Evolutionary conservation across 192 early-diverging fungal genomes (phyloP).

Genomic region (Entomortierella lignicola): DNA sequence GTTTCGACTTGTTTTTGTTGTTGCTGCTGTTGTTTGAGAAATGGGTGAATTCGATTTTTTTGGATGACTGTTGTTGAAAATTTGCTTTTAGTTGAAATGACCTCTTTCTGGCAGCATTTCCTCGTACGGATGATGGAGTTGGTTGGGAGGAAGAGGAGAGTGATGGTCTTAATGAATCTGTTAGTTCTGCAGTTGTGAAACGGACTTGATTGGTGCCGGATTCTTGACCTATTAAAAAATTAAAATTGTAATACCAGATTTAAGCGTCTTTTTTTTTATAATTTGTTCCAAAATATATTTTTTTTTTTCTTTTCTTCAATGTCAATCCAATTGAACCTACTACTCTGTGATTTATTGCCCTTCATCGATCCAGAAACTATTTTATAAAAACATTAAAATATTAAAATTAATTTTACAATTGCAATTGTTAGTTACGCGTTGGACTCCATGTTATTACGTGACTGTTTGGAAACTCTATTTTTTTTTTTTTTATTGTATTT

Average conservation of each 20-base stretch:
- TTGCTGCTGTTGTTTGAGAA: not conserved
- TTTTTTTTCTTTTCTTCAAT: not conserved
- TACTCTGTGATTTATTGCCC: not conserved
- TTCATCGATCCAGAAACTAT: not conserved
- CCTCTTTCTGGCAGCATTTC: slow-evolving; percentile 2
- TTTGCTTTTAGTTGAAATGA: not conserved
- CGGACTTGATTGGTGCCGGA: not conserved
- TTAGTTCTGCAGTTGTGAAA: not conserved
- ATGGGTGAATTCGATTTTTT: not conserved
- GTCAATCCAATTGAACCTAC: not conserved
- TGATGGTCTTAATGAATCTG: not conserved
- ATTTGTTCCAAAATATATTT: not conserved
- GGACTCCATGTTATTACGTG: no score
- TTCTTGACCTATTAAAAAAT: not conserved
- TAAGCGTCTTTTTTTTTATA: not conserved
- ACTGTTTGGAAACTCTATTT: no score
- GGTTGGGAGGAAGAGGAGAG: slow-evolving; percentile 1
- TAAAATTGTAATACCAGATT: not conserved
- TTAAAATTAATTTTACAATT: no score
- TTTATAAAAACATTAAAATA: no score
- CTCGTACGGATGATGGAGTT: not conserved
- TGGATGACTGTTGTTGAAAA: not conserved
- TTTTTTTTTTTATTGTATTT: no score
- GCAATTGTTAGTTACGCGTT: no score
- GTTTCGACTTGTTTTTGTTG: not conserved